A percentile compares a stretch with the other conserved stretches of the same genome.
phyloP scores from a whole-genome alignment of 1,139 yeast species.

The Arxiozyma bovina region DNA sequence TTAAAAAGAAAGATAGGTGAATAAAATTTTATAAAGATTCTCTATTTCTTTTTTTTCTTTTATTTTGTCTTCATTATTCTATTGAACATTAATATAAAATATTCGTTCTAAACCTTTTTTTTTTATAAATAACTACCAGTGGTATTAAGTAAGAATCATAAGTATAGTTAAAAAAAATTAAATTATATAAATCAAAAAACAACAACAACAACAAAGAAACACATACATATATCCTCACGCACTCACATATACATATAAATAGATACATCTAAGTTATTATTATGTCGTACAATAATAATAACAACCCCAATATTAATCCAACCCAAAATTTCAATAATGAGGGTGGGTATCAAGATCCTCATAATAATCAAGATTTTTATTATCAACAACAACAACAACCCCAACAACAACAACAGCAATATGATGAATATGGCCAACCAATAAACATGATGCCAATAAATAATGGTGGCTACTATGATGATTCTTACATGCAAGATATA shows the following conservation, averaged over 20 bases:
- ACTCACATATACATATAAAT: not conserved
- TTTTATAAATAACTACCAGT: too few relatives aligned
- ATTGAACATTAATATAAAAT: too few relatives aligned
- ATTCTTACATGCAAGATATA: slow-evolving; percentile 35
- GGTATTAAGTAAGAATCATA: too few relatives aligned
- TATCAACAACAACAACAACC: slow-evolving; percentile 4
- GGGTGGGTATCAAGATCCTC: not conserved
- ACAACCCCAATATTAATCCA: not conserved
- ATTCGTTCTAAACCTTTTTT: too few relatives aligned
- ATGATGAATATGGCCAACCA: slow-evolving; percentile 30
- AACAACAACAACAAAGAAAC: too few relatives aligned
- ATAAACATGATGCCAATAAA: slow-evolving; percentile 40
- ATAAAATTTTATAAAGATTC: too few relatives aligned
- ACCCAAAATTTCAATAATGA: not conserved
- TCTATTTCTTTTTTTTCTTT: too few relatives aligned
- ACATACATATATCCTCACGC: not conserved
- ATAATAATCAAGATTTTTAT: not conserved
- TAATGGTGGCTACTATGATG: slow-evolving; percentile 31
- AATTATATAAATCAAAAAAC: too few relatives aligned
- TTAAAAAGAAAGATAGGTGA: too few relatives aligned
- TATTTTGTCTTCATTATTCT: too few relatives aligned
- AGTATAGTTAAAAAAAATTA: too few relatives aligned
- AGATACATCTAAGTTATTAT: not conserved
- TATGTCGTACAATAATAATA: slow-evolving; percentile 3
- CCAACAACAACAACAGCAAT: slow-evolving; percentile 11